Base-by-base conservation (phyloP, 1,139 yeast genomes). In the Hanseniaspora uvarum region DNA sequence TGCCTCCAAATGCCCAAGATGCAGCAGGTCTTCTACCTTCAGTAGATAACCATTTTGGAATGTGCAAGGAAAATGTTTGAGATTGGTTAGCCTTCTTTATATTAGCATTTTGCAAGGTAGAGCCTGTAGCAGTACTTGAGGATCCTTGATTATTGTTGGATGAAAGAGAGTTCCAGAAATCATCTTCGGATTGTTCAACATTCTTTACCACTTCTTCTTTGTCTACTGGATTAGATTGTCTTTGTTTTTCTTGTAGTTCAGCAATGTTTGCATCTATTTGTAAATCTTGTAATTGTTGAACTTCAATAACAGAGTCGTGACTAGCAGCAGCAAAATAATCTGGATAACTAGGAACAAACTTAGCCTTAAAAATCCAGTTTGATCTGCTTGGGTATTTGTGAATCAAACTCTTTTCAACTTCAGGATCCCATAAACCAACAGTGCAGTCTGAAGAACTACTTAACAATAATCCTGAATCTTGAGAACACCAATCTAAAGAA, bases 321-420 rank as follows among this genome's bases (percentile, higher is more conserved):
- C 96, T 86, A 24, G 97, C 94, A 56, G 89, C 79, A 7, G 97
- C 98, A 72, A 94, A 85, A 56, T 87, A 70, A 58, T 89, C 96
- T 5, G 99, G 98, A 26, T 86, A 80, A 28, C 74, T 69, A 45
- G 95, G 95, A 56, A 95, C 94, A 72, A 89, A 92, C 62, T 78
- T 77, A 16, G 95, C 79, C 68, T 85, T 81, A 71, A 88, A 92
- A 28, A 87, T 84, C 98, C 98, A 92, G 68, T 87, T 89, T 41
- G 95, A 86, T 43, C 95, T 79, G 26, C 94, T 80, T 52, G 97
- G 96, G 65, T 86, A 92, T 64, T 86, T 86, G 6, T 94, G 95
- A 63, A 79, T 78, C 56, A 73, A 72, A 40, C 86, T 89, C 14
- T 60, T 55, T 11, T 30, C 34, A 24, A 77, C 66, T 56, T 76